Evolutionary conservation across 805 yeast genomes (phyloP).

Genomic region (Candida suzukii): DNA sequence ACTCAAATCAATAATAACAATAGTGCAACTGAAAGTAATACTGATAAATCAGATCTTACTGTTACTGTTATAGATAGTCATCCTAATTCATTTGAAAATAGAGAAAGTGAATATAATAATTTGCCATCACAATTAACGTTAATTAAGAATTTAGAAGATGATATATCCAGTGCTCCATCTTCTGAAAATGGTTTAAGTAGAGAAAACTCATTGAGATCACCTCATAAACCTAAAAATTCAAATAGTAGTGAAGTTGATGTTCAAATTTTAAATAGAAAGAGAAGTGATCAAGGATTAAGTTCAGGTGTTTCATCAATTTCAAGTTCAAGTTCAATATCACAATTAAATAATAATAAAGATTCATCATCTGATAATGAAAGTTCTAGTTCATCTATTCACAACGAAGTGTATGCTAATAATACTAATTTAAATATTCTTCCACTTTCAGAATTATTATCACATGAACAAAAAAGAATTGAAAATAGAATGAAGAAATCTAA

Average conservation of each 20-base stretch:
- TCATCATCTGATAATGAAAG: constrained; percentile 6
- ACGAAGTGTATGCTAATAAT: no score
- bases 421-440: no score
- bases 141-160: constrained; percentile 31
- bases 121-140: constrained; percentile 54
- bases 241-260: not conserved
- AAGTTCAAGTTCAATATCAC: not conserved
- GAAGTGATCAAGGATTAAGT: not conserved
- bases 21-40: no score
- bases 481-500: constrained; percentile 29
- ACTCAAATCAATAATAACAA: no score
- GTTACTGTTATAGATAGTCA: no score
- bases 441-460: constrained; percentile 33
- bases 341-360: not conserved
- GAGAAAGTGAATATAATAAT: constrained; percentile 9
- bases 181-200: constrained; percentile 8
- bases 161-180: constrained; percentile 21
- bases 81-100: not conserved
- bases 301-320: constrained; percentile 2
- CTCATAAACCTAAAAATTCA: no score
- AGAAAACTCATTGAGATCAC: not conserved
- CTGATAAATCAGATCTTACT: no score
- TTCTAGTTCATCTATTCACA: not conserved
- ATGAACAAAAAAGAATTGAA: constrained; percentile 39
- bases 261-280: not conserved